phyloP scores from a whole-genome alignment of 768 basidiomycete genomes.

The Russula sp. region DNA sequence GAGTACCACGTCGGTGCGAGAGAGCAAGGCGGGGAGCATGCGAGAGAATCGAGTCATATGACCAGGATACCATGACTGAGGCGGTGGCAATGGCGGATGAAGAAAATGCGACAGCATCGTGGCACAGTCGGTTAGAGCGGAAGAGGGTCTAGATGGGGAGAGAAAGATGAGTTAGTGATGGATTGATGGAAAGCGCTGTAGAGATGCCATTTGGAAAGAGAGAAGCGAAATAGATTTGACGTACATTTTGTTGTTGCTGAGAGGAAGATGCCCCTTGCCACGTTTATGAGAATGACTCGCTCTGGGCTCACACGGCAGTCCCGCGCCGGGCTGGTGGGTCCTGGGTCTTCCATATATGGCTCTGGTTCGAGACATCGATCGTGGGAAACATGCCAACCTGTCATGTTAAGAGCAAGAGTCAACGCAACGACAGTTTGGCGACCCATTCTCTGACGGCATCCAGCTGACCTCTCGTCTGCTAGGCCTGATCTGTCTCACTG shows the following conservation, averaged over 20 bases:
- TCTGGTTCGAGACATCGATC: slow-evolving; percentile 8
- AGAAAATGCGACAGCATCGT: slow-evolving; percentile 40
- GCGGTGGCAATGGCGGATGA: slow-evolving; percentile 55
- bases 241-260: slow-evolving; percentile 19
- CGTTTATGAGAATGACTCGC: neutral
- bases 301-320: neutral
- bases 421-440: slow-evolving; percentile 24
- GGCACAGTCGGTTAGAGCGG: slow-evolving; percentile 1
- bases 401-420: slow-evolving; percentile 5
- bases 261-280: slow-evolving; percentile 5
- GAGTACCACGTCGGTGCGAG: slow-evolving; percentile 85
- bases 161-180: slow-evolving; percentile 14
- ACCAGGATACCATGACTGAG: slow-evolving; percentile 93
- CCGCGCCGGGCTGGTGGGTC: slow-evolving; percentile 20
- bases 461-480: slow-evolving; percentile 6
- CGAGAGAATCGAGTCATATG: slow-evolving; percentile 90
- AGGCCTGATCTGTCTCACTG: slow-evolving; percentile 3
- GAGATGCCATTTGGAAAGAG: neutral
- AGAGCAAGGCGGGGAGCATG: slow-evolving; percentile 70
- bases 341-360: no score
- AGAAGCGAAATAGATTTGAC: slow-evolving; percentile 12
- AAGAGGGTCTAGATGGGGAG: slow-evolving; percentile 10
- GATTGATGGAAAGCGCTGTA: neutral
- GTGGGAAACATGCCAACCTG: slow-evolving; percentile 18
- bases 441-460: slow-evolving; percentile 7